Evolutionary conservation across 352 stramenopile species (phyloP).

Genomic region (Phytophthora brassicae): DNA sequence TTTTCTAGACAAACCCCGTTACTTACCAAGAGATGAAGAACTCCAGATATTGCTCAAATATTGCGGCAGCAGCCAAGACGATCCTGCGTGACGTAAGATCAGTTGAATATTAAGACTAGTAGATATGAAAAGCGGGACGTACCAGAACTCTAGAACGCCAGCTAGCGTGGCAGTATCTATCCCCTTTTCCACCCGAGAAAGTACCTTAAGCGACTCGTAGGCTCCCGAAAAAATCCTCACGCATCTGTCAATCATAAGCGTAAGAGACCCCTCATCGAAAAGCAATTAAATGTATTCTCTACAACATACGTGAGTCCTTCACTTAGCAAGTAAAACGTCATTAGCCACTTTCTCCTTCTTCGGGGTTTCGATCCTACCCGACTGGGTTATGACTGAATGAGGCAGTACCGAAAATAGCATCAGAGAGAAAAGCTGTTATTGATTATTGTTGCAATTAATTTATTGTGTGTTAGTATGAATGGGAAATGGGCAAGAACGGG

Average conservation of each 20-base stretch:
- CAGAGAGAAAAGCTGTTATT: too few relatives aligned
- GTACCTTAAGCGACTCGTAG: conserved; percentile 74
- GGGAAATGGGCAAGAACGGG: conserved; percentile 5
- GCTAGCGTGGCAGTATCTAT: conserved; percentile 50
- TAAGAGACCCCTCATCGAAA: background rate
- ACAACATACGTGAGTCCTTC: conserved; percentile 63
- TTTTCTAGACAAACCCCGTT: too few relatives aligned
- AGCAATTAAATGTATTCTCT: background rate
- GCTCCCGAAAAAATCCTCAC: conserved; percentile 55
- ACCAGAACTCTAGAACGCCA: conserved; percentile 70
- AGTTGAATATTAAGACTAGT: background rate
- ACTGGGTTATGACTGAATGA: conserved; percentile 13
- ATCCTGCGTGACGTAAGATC: conserved; percentile 35
- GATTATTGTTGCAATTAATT: too few relatives aligned
- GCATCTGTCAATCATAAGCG: conserved; percentile 36
- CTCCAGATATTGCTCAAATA: conserved; percentile 73
- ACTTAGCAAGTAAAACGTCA: conserved; percentile 76
- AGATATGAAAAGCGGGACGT: background rate
- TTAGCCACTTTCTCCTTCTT: background rate
- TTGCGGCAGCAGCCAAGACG: conserved; percentile 48
- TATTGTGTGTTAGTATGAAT: conserved; percentile 8
- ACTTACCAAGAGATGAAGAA: conserved; percentile 65
- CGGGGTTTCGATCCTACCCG: conserved; percentile 5
- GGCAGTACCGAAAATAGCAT: conserved; percentile 18
- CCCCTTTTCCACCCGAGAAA: conserved; percentile 58